Percentiles rank a stretch among this genome's conserved stretches.
phyloP scores from a whole-genome alignment of 148 eudicot genomes.

The Rhododendron williamsianum region DNA sequence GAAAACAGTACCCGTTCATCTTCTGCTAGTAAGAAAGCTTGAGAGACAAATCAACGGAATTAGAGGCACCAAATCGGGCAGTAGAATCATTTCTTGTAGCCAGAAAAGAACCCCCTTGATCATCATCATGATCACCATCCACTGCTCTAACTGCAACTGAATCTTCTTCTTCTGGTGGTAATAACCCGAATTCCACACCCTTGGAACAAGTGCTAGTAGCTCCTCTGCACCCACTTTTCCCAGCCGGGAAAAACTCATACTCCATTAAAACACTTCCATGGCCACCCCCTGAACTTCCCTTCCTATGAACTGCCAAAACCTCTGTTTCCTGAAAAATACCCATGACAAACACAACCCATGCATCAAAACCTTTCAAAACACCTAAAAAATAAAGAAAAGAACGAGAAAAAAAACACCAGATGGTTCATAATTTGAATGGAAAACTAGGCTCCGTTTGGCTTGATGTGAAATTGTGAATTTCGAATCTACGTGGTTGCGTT shows the following conservation, averaged over 20 bases:
- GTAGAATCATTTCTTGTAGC: constrained; percentile 19
- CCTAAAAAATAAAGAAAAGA: not conserved
- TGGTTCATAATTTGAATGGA: not conserved
- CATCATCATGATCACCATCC: not conserved
- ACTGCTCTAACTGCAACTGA: constrained; percentile 16
- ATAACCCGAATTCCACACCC: constrained; percentile 27
- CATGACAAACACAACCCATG: not conserved
- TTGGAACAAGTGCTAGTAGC: constrained; percentile 10
- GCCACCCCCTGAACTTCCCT: constrained; percentile 11
- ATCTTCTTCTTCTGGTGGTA: constrained; percentile 19
- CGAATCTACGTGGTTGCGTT: not conserved
- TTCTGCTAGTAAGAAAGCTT: constrained; percentile 39
- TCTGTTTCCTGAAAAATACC: constrained; percentile 16
- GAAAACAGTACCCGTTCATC: not conserved
- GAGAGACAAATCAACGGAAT: constrained; percentile 59
- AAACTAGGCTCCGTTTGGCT: not conserved
- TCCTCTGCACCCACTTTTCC: not conserved
- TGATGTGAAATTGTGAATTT: not conserved
- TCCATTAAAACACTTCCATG: constrained; percentile 35
- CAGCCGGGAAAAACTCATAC: constrained; percentile 52
- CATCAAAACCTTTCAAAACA: too few relatives aligned
- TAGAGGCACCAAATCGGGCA: constrained; percentile 11
- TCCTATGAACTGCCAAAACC: constrained; percentile 42
- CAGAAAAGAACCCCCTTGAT: constrained; percentile 16
- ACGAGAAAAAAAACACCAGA: not conserved